Conservation (phyloP, 129 eudicot genomes). For the Artemisia annua region DNA sequence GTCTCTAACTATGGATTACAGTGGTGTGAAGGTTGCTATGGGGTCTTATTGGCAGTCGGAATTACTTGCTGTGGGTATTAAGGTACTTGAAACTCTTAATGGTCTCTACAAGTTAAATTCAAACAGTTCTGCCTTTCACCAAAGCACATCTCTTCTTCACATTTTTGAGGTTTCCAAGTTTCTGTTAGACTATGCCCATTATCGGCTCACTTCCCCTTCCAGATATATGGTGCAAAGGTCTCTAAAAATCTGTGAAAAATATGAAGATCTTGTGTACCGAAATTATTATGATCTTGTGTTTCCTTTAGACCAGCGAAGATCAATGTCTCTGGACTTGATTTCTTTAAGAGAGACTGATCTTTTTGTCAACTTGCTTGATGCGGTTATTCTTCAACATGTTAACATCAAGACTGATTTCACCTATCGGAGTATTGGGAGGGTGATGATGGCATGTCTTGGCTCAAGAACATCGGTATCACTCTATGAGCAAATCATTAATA, state of each 20-base stretch:
- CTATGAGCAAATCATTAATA: neutral
- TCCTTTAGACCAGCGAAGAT: neutral
- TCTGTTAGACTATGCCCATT: neutral
- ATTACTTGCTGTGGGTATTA: neutral
- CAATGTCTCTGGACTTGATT: neutral
- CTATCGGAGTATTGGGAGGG: neutral
- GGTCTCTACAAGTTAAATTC: neutral
- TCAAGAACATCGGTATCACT: neutral
- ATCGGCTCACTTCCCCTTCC: too few species aligned
- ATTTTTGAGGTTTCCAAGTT: neutral
- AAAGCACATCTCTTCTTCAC: neutral
- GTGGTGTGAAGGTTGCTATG: neutral
- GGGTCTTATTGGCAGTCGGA: neutral
- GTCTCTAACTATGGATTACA: neutral
- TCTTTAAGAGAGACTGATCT: neutral
- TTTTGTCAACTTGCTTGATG: neutral
- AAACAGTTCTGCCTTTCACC: neutral
- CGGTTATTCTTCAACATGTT: too few species aligned
- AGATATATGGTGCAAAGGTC: too few species aligned
- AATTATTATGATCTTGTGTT: neutral
- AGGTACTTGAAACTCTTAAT: neutral
- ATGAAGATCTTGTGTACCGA: too few species aligned
- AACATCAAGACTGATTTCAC: neutral
- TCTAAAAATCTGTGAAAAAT: too few species aligned
- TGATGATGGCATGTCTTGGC: neutral